Conservation (phyloP, 2,329 filamentous ascomycete genomes). For the Emergomyces orientalis region DNA sequence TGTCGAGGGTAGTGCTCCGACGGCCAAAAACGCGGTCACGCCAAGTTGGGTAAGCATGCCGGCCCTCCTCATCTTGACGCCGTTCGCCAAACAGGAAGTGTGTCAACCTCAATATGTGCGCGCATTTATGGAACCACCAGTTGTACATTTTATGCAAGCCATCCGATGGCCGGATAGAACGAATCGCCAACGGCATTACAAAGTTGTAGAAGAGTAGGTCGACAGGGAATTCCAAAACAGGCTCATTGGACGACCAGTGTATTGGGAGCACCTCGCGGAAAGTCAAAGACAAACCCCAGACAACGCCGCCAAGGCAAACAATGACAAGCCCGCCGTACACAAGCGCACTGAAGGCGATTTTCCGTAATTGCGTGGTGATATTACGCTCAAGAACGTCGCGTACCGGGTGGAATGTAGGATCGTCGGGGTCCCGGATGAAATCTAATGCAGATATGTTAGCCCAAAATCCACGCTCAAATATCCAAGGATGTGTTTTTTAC, state of each 20-base stretch:
- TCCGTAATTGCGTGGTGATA: conserved; percentile 83
- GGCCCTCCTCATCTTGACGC: conserved; percentile 70
- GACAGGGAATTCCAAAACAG: conserved; percentile 86
- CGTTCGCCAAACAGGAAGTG: conserved; percentile 90
- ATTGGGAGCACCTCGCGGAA: conserved; percentile 72
- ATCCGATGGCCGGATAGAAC: conserved; percentile 75
- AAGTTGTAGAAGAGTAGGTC: conserved; percentile 97
- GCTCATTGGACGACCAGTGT: conserved; percentile 86
- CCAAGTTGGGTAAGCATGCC: conserved; percentile 54
- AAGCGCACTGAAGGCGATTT: conserved; percentile 91
- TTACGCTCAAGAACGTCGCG: conserved; percentile 91
- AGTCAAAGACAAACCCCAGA: conserved; percentile 72
- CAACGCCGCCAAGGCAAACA: conserved; percentile 85
- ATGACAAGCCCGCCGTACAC: conserved; percentile 92
- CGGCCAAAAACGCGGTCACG: conserved; percentile 27
- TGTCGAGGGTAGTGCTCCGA: conserved; percentile 20
- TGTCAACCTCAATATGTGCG: conserved; percentile 67
- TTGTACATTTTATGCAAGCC: conserved; percentile 76
- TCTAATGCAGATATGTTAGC: conserved; percentile 41
- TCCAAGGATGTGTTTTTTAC: conserved; percentile 26
- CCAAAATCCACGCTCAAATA: not conserved
- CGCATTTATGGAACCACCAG: conserved; percentile 93
- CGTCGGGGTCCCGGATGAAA: conserved; percentile 96
- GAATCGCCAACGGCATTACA: conserved; percentile 77
- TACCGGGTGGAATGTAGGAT: conserved; percentile 95